A percentile compares a stretch with the other conserved stretches of the same genome.
Conservation (phyloP, 2,329 filamentous ascomycete species). For the Claviceps pazoutovae region DNA sequence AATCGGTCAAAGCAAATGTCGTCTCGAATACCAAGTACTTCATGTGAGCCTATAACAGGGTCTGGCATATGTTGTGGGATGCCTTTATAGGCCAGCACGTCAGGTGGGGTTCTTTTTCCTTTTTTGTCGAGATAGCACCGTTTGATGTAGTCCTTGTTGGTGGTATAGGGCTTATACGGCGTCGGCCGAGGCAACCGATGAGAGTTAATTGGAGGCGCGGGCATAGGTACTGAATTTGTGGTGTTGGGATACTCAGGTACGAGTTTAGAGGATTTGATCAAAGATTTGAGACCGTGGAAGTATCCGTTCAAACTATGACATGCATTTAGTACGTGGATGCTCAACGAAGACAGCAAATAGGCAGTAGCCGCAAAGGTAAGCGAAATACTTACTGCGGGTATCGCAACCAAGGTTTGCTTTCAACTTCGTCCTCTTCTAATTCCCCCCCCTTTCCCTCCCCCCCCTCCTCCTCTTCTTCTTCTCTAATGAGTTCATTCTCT, state of each 20-base stretch:
- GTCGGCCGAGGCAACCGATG: slow-evolving; percentile 28
- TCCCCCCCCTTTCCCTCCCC: slow-evolving; percentile 16
- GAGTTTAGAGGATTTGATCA: slow-evolving; percentile 51
- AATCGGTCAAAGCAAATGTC: slow-evolving; percentile 83
- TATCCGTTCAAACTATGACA: slow-evolving; percentile 60
- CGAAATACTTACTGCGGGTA: slow-evolving; percentile 22
- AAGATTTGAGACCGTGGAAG: slow-evolving; percentile 59
- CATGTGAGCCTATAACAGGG: slow-evolving; percentile 63
- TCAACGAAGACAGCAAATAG: not conserved
- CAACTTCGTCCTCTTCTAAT: slow-evolving; percentile 16
- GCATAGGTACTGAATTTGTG: slow-evolving; percentile 19
- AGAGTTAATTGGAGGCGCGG: slow-evolving; percentile 18
- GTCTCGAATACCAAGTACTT: slow-evolving; percentile 56
- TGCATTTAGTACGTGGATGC: not conserved
- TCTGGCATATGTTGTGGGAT: slow-evolving; percentile 66
- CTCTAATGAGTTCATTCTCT: slow-evolving; percentile 11
- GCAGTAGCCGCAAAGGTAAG: not conserved
- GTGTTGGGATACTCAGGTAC: slow-evolving; percentile 57
- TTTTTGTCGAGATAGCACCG: slow-evolving; percentile 51
- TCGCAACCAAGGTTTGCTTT: slow-evolving; percentile 25
- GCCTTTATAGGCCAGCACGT: slow-evolving; percentile 54
- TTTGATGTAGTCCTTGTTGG: slow-evolving; percentile 35
- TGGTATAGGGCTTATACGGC: slow-evolving; percentile 57
- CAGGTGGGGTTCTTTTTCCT: slow-evolving; percentile 42
- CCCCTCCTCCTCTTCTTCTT: slow-evolving; percentile 16